phyloP scores from a whole-genome alignment of 805 yeast species.

The Kluyveromyces nonfermentans region DNA sequence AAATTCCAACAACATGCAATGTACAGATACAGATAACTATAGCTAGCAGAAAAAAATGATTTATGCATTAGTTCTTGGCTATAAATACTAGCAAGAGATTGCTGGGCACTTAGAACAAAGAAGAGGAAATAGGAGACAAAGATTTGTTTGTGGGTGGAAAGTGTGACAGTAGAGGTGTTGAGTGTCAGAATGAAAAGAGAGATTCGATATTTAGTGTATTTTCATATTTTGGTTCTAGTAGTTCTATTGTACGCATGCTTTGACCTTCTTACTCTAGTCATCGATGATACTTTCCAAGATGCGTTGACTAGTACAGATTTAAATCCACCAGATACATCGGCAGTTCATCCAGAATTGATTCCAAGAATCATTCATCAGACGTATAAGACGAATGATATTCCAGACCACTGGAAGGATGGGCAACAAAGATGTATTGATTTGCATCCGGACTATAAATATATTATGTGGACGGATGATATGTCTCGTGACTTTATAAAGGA shows the following conservation, averaged over 20 bases:
- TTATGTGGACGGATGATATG: constrained; percentile 84
- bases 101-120: not conserved
- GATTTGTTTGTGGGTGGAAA: not conserved
- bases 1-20: too few relatives aligned
- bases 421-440: constrained; percentile 66
- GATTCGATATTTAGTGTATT: constrained; percentile 48
- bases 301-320: constrained; percentile 56
- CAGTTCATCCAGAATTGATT: constrained; percentile 45
- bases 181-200: constrained; percentile 48
- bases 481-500: constrained; percentile 68
- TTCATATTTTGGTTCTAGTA: constrained; percentile 45
- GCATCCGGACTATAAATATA: constrained; percentile 83
- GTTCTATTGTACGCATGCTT: constrained; percentile 53
- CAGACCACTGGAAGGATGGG: constrained; percentile 72
- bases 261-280: constrained; percentile 64
- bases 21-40: too few relatives aligned
- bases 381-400: constrained; percentile 68
- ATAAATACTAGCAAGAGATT: not conserved
- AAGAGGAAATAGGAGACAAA: not conserved
- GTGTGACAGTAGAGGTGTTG: not conserved
- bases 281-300: constrained; percentile 61
- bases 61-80: too few relatives aligned
- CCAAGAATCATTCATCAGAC: constrained; percentile 94
- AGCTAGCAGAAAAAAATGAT: too few relatives aligned
- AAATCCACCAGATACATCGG: constrained; percentile 39